Conservation (phyloP, 352 stramenopile species). For the Globisporangium yorkense region DNA sequence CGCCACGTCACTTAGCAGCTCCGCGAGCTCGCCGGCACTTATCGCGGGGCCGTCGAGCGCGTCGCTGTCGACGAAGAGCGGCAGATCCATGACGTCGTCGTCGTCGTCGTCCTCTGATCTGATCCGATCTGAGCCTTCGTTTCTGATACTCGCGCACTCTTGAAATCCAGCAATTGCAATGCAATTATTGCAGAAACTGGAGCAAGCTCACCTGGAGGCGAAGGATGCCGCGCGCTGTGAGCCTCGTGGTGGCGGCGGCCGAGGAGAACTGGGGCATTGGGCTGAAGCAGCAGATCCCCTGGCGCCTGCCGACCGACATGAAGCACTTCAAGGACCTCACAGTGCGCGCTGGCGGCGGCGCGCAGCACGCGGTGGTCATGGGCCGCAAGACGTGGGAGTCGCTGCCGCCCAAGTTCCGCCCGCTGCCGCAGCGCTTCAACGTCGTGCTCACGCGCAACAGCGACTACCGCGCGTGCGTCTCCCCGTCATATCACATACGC, state of each 20-base stretch:
- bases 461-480: constrained; percentile 23
- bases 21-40: background rate
- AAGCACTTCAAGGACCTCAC: constrained; percentile 96
- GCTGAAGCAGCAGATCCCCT: constrained; percentile 87
- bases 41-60: background rate
- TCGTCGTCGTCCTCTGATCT: background rate
- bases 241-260: constrained; percentile 85
- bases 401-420: constrained; percentile 94
- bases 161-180: background rate
- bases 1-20: background rate
- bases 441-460: constrained; percentile 91
- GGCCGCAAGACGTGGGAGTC: constrained; percentile 99
- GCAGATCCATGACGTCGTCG: no score
- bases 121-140: background rate
- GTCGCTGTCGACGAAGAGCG: background rate
- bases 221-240: constrained; percentile 33
- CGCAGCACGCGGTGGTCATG: constrained; percentile 98
- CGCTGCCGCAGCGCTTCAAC: constrained; percentile 94
- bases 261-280: constrained; percentile 87
- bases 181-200: background rate
- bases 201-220: background rate
- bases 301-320: constrained; percentile 94
- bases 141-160: background rate
- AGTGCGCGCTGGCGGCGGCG: constrained; percentile 20
- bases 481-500: no score